A percentile compares a stretch with the other conserved stretches of the same genome.
Evolutionary conservation across 495 filamentous ascomycete genomes (phyloP).

Genomic region (Cryomyces antarcticus): DNA sequence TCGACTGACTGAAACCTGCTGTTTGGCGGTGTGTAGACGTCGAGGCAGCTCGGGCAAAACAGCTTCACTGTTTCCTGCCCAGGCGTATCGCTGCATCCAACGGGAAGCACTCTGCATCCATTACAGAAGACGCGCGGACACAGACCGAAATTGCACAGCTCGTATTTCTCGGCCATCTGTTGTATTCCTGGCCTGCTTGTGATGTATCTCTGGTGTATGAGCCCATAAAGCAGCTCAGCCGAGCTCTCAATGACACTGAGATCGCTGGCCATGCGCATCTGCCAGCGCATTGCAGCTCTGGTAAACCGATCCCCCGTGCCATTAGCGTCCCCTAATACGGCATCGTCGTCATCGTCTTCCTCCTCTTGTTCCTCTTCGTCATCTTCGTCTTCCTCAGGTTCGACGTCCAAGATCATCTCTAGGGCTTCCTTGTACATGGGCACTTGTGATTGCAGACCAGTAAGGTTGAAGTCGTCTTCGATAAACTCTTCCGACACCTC

Average conservation of each 20-base stretch:
- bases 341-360: slow-evolving; percentile 50
- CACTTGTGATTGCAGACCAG: slow-evolving; percentile 82
- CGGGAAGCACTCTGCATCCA: slow-evolving; percentile 70
- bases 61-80: slow-evolving; percentile 96
- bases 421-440: slow-evolving; percentile 96
- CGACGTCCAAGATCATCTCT: slow-evolving; percentile 97
- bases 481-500: slow-evolving; percentile 98
- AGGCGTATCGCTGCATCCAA: slow-evolving; percentile 80
- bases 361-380: slow-evolving; percentile 53
- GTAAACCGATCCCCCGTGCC: slow-evolving; percentile 28
- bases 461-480: slow-evolving; percentile 98
- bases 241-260: slow-evolving; percentile 89
- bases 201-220: slow-evolving; percentile 97
- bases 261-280: slow-evolving; percentile 76
- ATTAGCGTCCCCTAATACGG: slow-evolving; percentile 17
- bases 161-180: slow-evolving; percentile 98
- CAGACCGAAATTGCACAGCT: slow-evolving; percentile 79
- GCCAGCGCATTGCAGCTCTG: slow-evolving; percentile 21
- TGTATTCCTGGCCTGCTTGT: slow-evolving; percentile 93
- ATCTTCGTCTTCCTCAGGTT: slow-evolving; percentile 81
- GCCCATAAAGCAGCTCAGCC: slow-evolving; percentile 88
- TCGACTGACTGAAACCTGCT: slow-evolving; percentile 96
- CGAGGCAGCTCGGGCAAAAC: slow-evolving; percentile 90
- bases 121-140: slow-evolving; percentile 84
- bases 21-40: slow-evolving; percentile 94